Conservation (phyloP, 805 yeast species). For the Candida sithepensis region DNA sequence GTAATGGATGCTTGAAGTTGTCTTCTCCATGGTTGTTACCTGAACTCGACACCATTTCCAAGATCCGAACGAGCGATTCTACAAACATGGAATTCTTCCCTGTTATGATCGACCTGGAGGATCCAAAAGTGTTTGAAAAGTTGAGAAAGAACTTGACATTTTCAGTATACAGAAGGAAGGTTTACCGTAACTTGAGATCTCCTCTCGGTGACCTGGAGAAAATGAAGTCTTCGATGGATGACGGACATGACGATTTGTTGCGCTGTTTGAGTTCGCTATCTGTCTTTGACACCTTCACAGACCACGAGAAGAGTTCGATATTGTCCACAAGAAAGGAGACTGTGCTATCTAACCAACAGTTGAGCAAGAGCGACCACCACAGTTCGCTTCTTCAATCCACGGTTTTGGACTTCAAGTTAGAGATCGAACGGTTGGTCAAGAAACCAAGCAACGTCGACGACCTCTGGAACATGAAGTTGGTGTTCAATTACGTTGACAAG, state of each 20-base stretch:
- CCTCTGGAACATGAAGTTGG: slow-evolving; percentile 57
- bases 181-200: slow-evolving; percentile 31
- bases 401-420: slow-evolving; percentile 53
- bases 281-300: slow-evolving; percentile 18
- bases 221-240: slow-evolving; percentile 3
- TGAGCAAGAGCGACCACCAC: slow-evolving; percentile 11
- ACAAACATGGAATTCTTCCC: slow-evolving; percentile 45
- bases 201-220: slow-evolving; percentile 1
- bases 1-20: slow-evolving; percentile 29
- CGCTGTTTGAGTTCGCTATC: slow-evolving; percentile 12
- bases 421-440: slow-evolving; percentile 40
- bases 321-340: not conserved
- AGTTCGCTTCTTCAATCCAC: slow-evolving; percentile 33
- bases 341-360: slow-evolving; percentile 9
- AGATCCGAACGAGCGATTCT: slow-evolving; percentile 41
- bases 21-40: slow-evolving; percentile 72
- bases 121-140: slow-evolving; percentile 38
- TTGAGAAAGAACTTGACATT: slow-evolving; percentile 45
- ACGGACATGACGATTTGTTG: not conserved
- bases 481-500: slow-evolving; percentile 58
- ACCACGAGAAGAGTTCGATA: not conserved
- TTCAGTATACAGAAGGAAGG: slow-evolving; percentile 46
- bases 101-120: slow-evolving; percentile 32
- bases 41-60: slow-evolving; percentile 43
- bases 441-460: slow-evolving; percentile 47